phyloP scores from a whole-genome alignment of 2,329 filamentous ascomycete genomes.

The Aspergillus fumigatus region DNA sequence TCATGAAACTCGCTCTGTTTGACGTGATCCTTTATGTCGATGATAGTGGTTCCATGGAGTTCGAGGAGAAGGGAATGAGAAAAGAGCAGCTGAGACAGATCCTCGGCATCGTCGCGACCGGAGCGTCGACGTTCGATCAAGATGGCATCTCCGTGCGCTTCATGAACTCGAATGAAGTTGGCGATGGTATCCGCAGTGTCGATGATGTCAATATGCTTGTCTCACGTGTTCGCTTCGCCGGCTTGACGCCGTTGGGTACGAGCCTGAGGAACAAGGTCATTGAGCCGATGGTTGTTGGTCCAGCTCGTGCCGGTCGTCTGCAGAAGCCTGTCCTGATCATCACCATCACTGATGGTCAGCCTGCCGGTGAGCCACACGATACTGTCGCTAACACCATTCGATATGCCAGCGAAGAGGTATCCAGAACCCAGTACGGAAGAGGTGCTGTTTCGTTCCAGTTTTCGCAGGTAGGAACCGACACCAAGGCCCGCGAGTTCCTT shows the following conservation, averaged over 20 bases:
- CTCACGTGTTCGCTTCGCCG: conserved; percentile 57
- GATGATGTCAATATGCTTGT: conserved; percentile 57
- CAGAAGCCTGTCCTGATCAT: conserved; percentile 63
- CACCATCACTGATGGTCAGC: conserved; percentile 63
- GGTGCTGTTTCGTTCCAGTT: conserved; percentile 64
- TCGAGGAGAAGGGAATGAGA: conserved; percentile 62
- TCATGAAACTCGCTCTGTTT: conserved; percentile 59
- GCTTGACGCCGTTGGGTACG: conserved; percentile 63
- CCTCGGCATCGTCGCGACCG: conserved; percentile 58
- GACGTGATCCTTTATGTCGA: conserved; percentile 63
- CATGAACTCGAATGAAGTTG: conserved; percentile 59
- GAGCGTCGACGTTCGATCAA: conserved; percentile 64
- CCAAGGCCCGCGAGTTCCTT: conserved; percentile 60
- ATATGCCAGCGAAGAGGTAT: conserved; percentile 49
- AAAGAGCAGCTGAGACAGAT: conserved; percentile 64
- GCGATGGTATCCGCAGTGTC: conserved; percentile 53
- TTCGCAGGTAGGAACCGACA: conserved; percentile 64
- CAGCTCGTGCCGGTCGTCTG: conserved; percentile 50
- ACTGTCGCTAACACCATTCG: conserved; percentile 56
- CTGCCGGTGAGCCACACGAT: conserved; percentile 56
- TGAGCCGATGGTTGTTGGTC: conserved; percentile 54
- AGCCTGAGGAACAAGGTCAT: conserved; percentile 60
- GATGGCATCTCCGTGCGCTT: conserved; percentile 65
- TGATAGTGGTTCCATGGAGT: conserved; percentile 66
- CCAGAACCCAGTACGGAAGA: conserved; percentile 49